These are phyloP conservation scores for Penicillium ochrochloron DNA, from an alignment of 495 filamentous ascomycete species.

Conservation along the genomic window DNA sequence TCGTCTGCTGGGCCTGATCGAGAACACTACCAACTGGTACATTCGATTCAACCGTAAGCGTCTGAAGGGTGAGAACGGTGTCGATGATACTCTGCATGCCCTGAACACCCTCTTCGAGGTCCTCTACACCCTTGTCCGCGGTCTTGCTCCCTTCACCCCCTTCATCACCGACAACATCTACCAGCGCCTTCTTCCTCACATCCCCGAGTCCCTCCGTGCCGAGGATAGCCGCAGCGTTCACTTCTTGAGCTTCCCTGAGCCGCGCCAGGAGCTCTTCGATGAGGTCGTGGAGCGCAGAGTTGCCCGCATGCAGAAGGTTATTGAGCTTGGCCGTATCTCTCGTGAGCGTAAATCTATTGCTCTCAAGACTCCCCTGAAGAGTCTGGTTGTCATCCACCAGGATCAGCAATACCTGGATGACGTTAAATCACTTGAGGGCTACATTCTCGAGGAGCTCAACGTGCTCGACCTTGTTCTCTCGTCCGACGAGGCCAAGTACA, in stretches of 20 bases:
- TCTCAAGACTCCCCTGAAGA: constrained; percentile 88
- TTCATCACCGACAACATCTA: constrained; percentile 97
- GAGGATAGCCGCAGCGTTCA: constrained; percentile 85
- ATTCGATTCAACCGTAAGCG: constrained; percentile 98
- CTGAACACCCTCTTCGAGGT: constrained; percentile 98
- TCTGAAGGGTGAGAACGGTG: constrained; percentile 89
- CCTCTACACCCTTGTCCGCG: constrained; percentile 83
- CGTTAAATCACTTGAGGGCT: constrained; percentile 77
- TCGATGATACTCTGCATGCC: constrained; percentile 86
- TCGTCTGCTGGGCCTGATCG: constrained; percentile 82
- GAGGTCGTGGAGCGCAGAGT: constrained; percentile 84
- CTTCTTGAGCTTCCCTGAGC: constrained; percentile 88
- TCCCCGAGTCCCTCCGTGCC: constrained; percentile 65
- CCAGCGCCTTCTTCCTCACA: constrained; percentile 77
- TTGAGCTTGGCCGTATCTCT: constrained; percentile 84
- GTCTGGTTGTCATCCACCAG: constrained; percentile 85
- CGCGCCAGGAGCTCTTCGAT: constrained; percentile 86
- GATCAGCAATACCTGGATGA: constrained; percentile 85
- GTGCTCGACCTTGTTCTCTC: constrained; percentile 83
- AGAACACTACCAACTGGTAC: constrained; percentile 99
- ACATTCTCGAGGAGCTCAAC: constrained; percentile 92
- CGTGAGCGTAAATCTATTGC: constrained; percentile 84
- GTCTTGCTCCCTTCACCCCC: constrained; percentile 91
- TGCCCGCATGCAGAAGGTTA: constrained; percentile 90
- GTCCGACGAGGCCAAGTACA: constrained; percentile 85